Conservation (phyloP, 176 grass and related monocot species). For the Aegilops umbellulata region DNA sequence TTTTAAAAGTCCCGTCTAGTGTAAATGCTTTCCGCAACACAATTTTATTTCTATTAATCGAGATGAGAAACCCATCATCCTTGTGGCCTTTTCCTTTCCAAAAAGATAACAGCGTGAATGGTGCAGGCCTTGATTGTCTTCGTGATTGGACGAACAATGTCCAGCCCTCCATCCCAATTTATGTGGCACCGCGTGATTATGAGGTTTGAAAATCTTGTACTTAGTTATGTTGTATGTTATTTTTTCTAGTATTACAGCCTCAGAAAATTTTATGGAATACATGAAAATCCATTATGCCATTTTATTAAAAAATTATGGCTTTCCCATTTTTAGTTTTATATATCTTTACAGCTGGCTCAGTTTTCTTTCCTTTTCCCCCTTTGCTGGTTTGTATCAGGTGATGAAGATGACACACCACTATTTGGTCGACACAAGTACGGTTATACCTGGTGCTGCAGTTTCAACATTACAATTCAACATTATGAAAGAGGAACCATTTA, state of each 20-base stretch:
- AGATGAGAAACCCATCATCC: background rate
- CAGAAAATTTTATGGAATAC: background rate
- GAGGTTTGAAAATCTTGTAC: constrained; percentile 42
- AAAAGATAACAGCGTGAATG: constrained; percentile 5
- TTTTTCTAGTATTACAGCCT: background rate
- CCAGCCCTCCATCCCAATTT: constrained; percentile 81
- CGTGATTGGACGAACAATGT: constrained; percentile 98
- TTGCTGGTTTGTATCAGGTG: constrained; percentile 55
- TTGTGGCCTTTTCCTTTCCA: constrained; percentile 24
- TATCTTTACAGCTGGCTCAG: constrained; percentile 8
- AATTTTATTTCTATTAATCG: background rate
- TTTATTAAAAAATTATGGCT: background rate
- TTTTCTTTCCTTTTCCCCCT: background rate
- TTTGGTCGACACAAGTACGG: constrained; percentile 91
- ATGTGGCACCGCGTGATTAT: constrained; percentile 78
- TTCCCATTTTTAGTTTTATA: background rate
- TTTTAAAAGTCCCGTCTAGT: background rate
- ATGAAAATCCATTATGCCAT: constrained; percentile 7
- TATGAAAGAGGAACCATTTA: constrained; percentile 85
- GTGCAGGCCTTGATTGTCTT: constrained; percentile 89
- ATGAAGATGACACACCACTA: constrained; percentile 99
- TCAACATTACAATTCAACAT: constrained; percentile 86
- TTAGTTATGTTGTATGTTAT: background rate
- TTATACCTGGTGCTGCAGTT: constrained; percentile 87
- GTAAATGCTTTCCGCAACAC: background rate